A percentile compares a stretch with the other conserved stretches of the same genome.
These are phyloP conservation scores for Andalucia godoyi DNA, from an alignment of 78 protist species.

Conservation along the genomic window DNA sequence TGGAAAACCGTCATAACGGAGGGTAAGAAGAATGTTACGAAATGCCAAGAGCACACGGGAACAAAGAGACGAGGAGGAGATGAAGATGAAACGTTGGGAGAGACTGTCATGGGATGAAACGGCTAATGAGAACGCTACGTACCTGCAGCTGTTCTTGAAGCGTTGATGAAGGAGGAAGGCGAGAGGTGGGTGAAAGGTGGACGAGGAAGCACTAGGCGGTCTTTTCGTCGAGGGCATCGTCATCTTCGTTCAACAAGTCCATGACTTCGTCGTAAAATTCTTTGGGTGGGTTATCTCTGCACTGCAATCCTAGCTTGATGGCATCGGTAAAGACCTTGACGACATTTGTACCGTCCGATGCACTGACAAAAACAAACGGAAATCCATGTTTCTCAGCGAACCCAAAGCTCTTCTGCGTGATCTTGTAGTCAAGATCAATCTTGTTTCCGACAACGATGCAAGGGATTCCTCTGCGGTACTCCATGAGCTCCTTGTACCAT, in stretches of 20 bases:
- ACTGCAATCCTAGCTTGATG: not conserved
- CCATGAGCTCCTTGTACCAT: slow-evolving; percentile 48
- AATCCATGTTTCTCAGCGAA: slow-evolving; percentile 38
- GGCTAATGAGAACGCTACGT: no score
- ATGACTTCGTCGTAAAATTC: not conserved
- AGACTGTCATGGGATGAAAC: not conserved
- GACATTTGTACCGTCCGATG: slow-evolving; percentile 62
- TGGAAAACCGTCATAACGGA: not conserved
- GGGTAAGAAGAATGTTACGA: no score
- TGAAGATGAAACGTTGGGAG: not conserved
- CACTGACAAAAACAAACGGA: slow-evolving; percentile 37
- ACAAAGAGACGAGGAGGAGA: no score
- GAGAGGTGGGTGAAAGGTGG: not conserved
- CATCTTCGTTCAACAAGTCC: not conserved
- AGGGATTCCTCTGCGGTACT: slow-evolving; percentile 29
- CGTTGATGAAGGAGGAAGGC: not conserved
- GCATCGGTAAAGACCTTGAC: slow-evolving; percentile 29
- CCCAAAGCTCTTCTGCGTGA: slow-evolving; percentile 15
- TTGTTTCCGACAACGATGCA: slow-evolving; percentile 48
- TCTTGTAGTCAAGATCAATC: slow-evolving; percentile 35
- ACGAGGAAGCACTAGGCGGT: no score
- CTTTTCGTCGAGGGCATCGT: no score
- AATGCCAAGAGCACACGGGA: no score
- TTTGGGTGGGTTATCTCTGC: not conserved
- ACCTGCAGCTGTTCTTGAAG: no score